Base-by-base conservation (phyloP, 2,329 filamentous ascomycete genomes). In the Triangularia verruculosa region DNA sequence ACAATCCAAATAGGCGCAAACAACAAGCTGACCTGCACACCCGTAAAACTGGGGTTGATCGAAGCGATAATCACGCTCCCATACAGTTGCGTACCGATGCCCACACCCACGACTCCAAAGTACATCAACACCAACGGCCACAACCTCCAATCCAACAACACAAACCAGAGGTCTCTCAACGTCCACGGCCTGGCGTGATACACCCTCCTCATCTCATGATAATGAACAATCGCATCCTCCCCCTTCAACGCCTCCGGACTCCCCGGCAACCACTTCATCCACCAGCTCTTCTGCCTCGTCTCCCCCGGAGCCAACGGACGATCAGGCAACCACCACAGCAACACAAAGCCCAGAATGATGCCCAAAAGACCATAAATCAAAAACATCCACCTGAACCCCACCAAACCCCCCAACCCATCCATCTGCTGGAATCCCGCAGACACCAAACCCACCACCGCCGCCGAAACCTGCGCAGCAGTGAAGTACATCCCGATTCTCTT, bases 1-100 rank as follows among this genome's bases (percentile, higher is more conserved):
- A 91, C 89, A 69, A 97, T 89, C 93, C 93, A 97, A 72, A 97
- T 97, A 0, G 93, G 93, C 1, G 93, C 92, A 72, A 93, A 93
- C 27, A 97, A 82, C 71, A 97, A 78, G 78, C 90, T 94, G 66
- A 96, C 83, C 68, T 91, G 82, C 28, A 96, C 84, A 25, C 86
- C 86, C 2, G 85, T 91, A 64, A 96, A 87, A 0, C 78, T 78
- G 0, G 91, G 86, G 72, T 93, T 87, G 72, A 95, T 95, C 9
- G 87, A 86, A 15, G 85, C 83, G 71, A 97, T 95, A 70, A 97
- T 96, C 68, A 96, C 86, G 2, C 89, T 94, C 30, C 90, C 91
- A 73, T 97, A 97, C 55, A 91, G 86, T 77, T 96, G 92, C 0
- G 92, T 93, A 53, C 92, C 93, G 66, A 96, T 96, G 8, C 93